Base-by-base conservation (phyloP, 2,329 filamentous ascomycete genomes). In the Hymenoscyphus salicellus region DNA sequence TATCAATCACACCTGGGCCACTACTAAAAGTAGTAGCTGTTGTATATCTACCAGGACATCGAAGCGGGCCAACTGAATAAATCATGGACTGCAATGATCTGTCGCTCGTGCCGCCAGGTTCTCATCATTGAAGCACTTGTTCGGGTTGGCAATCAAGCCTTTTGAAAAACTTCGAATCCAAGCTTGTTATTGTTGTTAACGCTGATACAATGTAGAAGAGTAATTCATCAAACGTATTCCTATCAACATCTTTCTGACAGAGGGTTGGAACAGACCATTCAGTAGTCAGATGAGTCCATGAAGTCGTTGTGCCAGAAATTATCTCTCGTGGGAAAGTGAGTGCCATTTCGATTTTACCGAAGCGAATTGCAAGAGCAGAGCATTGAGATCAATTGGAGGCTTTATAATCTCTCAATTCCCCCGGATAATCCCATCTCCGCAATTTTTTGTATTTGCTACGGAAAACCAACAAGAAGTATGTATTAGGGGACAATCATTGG, bases 211-310 rank as follows among this genome's bases (percentile, higher is more conserved):
- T n/a, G n/a, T n/a, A n/a, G n/a, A n/a, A n/a, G n/a, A n/a, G n/a
- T n/a, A n/a, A n/a, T n/a, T n/a, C n/a, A n/a, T n/a, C n/a, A n/a
- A n/a, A n/a, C n/a, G n/a, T n/a, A n/a, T n/a, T n/a, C n/a, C n/a
- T n/a, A n/a, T n/a, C n/a, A n/a, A n/a, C n/a, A n/a, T n/a, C n/a
- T n/a, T n/a, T 46, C 8, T 7, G 2, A 23, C 5, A 8, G 10
- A 46, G 41, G 23, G 8, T n/a, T 7, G 41, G 41, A n/a, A 20
- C n/a, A 2, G 52, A 23, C 11, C 23, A 55, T 5, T 20, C 3
- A 5, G 58, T 60, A 14, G 58, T 60, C 11, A 60, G 58, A 11
- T 36, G 58, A 60, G 46, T 14, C 58, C 58, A 60, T 8, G 58
- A 60, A 7, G 58, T 60, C 2, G 38, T 7, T 41, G 58, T 60